Conservation (phyloP, 768 basidiomycete genomes). For the Stropharia rugosoannulata region DNA sequence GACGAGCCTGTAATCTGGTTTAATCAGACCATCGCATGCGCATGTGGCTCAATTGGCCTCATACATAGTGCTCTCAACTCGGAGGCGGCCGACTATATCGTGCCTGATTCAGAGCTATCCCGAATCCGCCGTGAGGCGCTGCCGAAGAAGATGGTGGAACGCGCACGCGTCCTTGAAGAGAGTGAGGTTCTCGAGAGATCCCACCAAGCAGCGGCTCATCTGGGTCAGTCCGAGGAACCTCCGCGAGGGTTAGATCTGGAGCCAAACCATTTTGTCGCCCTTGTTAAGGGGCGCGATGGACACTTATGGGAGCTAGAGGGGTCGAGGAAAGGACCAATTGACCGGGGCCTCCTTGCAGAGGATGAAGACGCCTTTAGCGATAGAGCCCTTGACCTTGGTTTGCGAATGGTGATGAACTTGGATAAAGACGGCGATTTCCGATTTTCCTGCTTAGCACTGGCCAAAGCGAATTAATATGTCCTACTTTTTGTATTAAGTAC, state of each 20-base stretch:
- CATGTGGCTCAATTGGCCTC: constrained; percentile 11
- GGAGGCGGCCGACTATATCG: background rate
- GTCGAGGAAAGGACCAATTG: constrained; percentile 8
- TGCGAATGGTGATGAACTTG: constrained; percentile 7
- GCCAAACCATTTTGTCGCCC: constrained; percentile 11
- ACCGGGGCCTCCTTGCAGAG: constrained; percentile 5
- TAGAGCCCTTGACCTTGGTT: constrained; percentile 5
- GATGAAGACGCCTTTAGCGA: constrained; percentile 12
- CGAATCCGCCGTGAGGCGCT: background rate
- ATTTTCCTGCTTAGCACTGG: constrained; percentile 11
- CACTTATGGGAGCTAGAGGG: constrained; percentile 14
- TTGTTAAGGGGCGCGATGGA: constrained; percentile 11
- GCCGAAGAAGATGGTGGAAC: constrained; percentile 1
- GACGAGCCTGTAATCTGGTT: constrained; percentile 14
- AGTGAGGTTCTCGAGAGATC: constrained; percentile 4
- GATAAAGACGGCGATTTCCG: constrained; percentile 10
- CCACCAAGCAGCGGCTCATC: constrained; percentile 5
- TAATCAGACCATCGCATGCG: constrained; percentile 9
- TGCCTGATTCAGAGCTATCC: constrained; percentile 5
- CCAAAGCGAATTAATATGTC: background rate
- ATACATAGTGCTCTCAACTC: constrained; percentile 9
- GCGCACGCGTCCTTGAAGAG: constrained; percentile 10
- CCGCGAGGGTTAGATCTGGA: background rate
- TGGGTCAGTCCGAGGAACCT: constrained; percentile 7
- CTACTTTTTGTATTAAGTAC: no score